Evolutionary conservation across 208 protist genomes (phyloP).

Genomic region (Blastocrithidia nonstop): DNA sequence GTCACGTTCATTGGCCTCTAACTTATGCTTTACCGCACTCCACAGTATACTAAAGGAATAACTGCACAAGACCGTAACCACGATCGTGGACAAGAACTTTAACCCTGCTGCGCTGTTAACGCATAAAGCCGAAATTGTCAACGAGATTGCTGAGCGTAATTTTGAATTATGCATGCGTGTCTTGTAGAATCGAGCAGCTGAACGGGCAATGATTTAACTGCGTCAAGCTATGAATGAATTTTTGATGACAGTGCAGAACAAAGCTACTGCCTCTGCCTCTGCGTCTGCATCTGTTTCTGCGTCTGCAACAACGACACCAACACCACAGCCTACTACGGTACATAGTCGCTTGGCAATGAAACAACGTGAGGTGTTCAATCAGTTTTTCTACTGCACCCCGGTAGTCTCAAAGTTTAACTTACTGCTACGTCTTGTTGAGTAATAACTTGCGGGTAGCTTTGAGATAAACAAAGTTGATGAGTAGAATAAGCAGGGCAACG

Average conservation of each 20-base stretch:
- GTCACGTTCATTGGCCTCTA: slow-evolving; percentile 62
- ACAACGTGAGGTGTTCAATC: slow-evolving; percentile 87
- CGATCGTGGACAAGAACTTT: slow-evolving; percentile 8
- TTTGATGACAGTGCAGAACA: slow-evolving; percentile 59
- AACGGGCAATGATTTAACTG: slow-evolving; percentile 76
- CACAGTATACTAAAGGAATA: slow-evolving; percentile 82
- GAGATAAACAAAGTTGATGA: slow-evolving; percentile 52
- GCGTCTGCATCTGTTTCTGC: background rate
- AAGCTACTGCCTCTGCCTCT: slow-evolving; percentile 24
- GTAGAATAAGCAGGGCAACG: slow-evolving; percentile 27
- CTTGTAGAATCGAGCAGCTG: slow-evolving; percentile 80
- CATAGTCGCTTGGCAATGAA: slow-evolving; percentile 64
- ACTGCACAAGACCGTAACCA: slow-evolving; percentile 13
- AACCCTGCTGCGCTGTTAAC: slow-evolving; percentile 1
- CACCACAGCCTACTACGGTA: background rate
- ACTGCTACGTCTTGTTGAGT: too few species aligned
- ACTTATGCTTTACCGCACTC: slow-evolving; percentile 80
- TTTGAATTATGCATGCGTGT: slow-evolving; percentile 58
- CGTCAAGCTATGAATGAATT: slow-evolving; percentile 23
- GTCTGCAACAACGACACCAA: slow-evolving; percentile 1
- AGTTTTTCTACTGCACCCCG: slow-evolving; percentile 83
- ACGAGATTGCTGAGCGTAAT: slow-evolving; percentile 27
- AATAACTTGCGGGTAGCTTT: too few species aligned
- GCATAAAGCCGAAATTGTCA: slow-evolving; percentile 4
- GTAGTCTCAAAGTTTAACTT: slow-evolving; percentile 50